phyloP scores from a whole-genome alignment of 2,329 filamentous ascomycete species.

The Colletotrichum gloeosporioides region DNA sequence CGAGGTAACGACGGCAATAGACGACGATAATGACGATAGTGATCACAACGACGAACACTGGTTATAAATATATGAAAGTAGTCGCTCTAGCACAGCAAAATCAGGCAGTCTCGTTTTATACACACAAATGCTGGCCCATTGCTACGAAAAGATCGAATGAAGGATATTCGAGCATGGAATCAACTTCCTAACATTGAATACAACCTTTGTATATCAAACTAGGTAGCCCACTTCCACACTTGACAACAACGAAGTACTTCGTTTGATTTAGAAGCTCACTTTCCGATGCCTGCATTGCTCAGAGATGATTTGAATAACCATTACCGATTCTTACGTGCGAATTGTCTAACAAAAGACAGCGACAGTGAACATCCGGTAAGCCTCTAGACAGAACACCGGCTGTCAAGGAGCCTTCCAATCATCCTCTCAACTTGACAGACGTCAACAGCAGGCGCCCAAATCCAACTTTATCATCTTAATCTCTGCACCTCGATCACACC shows the following conservation, averaged over 20 bases:
- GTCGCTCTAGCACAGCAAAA: background rate
- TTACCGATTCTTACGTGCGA: fast-evolving
- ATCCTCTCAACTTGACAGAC: background rate
- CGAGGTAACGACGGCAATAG: background rate
- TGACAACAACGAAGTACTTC: fast-evolving
- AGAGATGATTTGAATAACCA: background rate
- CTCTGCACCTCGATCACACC: background rate
- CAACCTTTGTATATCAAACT: background rate
- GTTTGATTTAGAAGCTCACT: background rate
- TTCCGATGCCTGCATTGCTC: background rate
- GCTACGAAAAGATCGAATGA: fast-evolving
- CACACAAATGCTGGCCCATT: fast-evolving
- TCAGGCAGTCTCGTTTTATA: fast-evolving
- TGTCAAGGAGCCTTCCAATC: background rate
- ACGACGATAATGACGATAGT: background rate
- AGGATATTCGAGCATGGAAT: background rate
- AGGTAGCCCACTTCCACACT: background rate
- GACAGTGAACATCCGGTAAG: background rate
- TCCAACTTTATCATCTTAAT: background rate
- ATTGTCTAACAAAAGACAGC: background rate
- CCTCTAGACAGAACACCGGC: background rate
- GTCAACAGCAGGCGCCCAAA: background rate
- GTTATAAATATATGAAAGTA: background rate
- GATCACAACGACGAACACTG: too few species aligned
- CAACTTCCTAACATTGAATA: background rate